Base-by-base conservation (phyloP, 371 early-diverging fungal genomes). In the Lichtheimia hyalospora region DNA sequence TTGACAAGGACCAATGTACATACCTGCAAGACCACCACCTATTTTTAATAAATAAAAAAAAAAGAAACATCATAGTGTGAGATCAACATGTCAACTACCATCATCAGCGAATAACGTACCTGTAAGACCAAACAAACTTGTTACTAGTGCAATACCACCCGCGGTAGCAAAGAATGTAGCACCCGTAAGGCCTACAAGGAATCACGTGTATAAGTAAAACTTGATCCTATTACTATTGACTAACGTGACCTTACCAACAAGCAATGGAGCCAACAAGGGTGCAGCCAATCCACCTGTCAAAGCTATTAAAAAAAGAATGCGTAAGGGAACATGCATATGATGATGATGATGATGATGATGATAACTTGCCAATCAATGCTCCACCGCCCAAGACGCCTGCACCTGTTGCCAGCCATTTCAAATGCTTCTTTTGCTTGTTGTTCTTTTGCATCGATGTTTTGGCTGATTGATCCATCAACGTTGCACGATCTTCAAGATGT, bases 241-340 rank as follows among this genome's bases (percentile, higher is more conserved):
- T 18, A 43, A 20, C 15, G 41, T 20, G 14, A 25, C 12, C 21
- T 23, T 60, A 58, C 71, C 79, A 12, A 73, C 82, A 21, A 87
- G 65, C 0, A 84, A 64, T 39, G 84, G 83, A 5, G 84, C 86
- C 21, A 89, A 72, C 25, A 87, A 54, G 4, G 89, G 89, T 13
- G 89, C 87, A 3, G 89, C 89, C 44, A 89, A 58, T 21, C 89
- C 89, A 20, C 89, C 89, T 0, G 89, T 87, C 53, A 89, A 58
- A 3, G 79, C 79, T 76, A 54, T 50, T n/a, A 20, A 46, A 16
- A 13, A 10, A 14, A 53, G 13, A 15, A 46, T 21, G 21, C 16
- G 15, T 18, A 10, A 46, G 46, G 20, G 7, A 46, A 46, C 3
- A 20, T 5, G 46, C 5, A 18, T 18, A 18, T 4, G 46, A 46